A percentile compares a stretch with the other conserved stretches of the same genome.
phyloP scores from a whole-genome alignment of 2,329 filamentous ascomycete species.

The Pseudohalonectria lignicola region DNA sequence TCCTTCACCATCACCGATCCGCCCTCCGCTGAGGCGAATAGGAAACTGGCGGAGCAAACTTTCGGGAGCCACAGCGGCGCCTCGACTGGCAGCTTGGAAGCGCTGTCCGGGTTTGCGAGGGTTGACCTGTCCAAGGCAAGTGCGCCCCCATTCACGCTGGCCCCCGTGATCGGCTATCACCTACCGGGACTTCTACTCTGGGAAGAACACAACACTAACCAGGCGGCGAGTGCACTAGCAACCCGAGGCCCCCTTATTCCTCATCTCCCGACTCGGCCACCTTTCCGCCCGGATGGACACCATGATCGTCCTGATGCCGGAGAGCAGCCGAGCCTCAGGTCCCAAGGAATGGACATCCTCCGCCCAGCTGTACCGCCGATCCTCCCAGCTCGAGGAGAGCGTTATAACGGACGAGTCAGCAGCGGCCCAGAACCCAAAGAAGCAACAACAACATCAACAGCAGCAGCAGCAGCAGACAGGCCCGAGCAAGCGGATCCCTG shows the following conservation, averaged over 20 bases:
- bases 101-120: too few species aligned
- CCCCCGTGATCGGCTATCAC: too few species aligned
- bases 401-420: conserved; percentile 15
- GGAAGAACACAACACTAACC: too few species aligned
- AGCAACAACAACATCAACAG: conserved; percentile 8
- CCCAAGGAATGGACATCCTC: conserved; percentile 26
- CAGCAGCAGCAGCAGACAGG: conserved; percentile 11
- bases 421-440: conserved; percentile 17
- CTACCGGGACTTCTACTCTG: too few species aligned
- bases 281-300: conserved; percentile 37
- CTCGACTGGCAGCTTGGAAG: too few species aligned
- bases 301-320: conserved; percentile 42
- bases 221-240: too few species aligned
- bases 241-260: background rate
- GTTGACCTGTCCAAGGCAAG: too few species aligned
- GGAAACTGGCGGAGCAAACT: conserved; percentile 27
- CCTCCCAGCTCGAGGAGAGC: background rate
- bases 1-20: conserved; percentile 37
- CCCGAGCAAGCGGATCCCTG: conserved; percentile 39
- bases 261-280: conserved; percentile 29
- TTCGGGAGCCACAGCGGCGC: too few species aligned
- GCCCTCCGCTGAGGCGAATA: conserved; percentile 29
- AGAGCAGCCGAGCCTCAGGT: conserved; percentile 25
- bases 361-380: conserved; percentile 1
- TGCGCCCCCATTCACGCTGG: too few species aligned